Base-by-base conservation (phyloP, 176 grass and related monocot genomes). In the Phyllostachys edulis region DNA sequence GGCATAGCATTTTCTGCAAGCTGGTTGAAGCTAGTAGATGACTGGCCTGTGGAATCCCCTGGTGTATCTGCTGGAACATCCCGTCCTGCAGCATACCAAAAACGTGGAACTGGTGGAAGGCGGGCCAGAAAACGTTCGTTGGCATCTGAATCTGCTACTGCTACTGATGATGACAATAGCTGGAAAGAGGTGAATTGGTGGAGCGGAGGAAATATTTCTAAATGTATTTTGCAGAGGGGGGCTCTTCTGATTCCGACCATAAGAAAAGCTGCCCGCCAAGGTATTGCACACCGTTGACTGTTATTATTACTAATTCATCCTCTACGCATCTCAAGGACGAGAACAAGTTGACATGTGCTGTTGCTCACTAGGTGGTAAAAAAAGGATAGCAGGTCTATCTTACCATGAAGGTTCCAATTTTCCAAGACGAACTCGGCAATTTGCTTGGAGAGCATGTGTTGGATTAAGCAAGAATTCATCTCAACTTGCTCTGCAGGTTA, bases 241-340 rank as follows among this genome's bases (percentile, higher is more conserved):
- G 56, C 81, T 90, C 73, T 99, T 85, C 80, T 76, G 16, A 71
- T 61, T 88, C 80, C 64, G 3, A 60, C 61, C 62, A 41, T 80
- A 73, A 90, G 85, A 87, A 99, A 92, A 95, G 91, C 90, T 85
- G 96, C 96, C 86, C 93, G 93, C 76, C 93, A 99, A 92, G 96
- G 96, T 99, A 93, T 81, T 71, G 26, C 68, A 24, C 23, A 52
- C 38, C 61, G 46, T 86, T 77, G 46, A 51, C 17, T 89, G 37
- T 40, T 76, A 23, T 63, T 82, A 77, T 76, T 78, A 51, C 63
- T 83, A 60, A 78, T 82, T 68, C 20, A 55, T 66, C 56, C 64
- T 83, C 56, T 57, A 12, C 52, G 32, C 57, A 21, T 78, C 75
- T 65, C 66, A 40, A 63, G 18, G 26, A 45, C 45, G 67, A 85